A percentile compares a stretch with the other conserved stretches of the same genome.
These are phyloP conservation scores for Sporothrix dimorphospora DNA, from an alignment of 2,329 filamentous ascomycete genomes.

Conservation along the genomic window DNA sequence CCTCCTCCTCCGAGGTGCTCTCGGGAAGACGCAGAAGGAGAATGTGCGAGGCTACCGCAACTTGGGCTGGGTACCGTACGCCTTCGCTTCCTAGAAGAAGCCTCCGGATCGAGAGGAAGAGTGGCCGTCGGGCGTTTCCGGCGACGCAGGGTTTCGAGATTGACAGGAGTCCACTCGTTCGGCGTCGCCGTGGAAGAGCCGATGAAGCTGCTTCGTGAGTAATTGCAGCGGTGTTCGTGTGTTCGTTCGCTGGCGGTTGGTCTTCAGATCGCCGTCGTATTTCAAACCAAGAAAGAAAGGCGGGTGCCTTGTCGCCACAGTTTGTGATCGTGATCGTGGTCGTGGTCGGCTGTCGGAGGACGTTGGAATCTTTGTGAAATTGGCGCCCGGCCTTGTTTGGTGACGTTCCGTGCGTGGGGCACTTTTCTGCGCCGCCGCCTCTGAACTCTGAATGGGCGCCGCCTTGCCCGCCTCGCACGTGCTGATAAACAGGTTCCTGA, in stretches of 20 bases:
- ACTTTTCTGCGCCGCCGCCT: slow-evolving; percentile 8
- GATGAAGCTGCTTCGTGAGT: background rate
- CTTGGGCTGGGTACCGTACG: background rate
- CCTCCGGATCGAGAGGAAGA: too few species aligned
- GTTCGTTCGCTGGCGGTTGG: background rate
- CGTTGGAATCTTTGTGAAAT: slow-evolving; percentile 10
- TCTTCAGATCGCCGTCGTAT: background rate
- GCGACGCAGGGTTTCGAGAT: background rate
- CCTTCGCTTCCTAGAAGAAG: background rate
- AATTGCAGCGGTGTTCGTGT: background rate
- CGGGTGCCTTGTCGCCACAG: background rate
- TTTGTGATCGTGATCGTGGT: background rate
- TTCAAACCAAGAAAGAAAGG: background rate
- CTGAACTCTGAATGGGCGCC: background rate
- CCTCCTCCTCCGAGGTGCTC: slow-evolving; percentile 4
- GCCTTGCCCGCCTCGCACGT: slow-evolving; percentile 14
- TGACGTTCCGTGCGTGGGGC: slow-evolving; percentile 23
- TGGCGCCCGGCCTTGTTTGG: slow-evolving; percentile 16
- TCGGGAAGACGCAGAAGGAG: background rate
- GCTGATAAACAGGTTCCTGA: too few species aligned
- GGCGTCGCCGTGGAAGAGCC: background rate
- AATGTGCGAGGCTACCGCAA: background rate
- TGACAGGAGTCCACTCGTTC: background rate
- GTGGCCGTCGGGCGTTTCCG: background rate
- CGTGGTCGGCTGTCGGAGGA: background rate